Evolutionary conservation across 352 stramenopile species (phyloP).

Genomic region (Pythium rhizo-oryzae): DNA sequence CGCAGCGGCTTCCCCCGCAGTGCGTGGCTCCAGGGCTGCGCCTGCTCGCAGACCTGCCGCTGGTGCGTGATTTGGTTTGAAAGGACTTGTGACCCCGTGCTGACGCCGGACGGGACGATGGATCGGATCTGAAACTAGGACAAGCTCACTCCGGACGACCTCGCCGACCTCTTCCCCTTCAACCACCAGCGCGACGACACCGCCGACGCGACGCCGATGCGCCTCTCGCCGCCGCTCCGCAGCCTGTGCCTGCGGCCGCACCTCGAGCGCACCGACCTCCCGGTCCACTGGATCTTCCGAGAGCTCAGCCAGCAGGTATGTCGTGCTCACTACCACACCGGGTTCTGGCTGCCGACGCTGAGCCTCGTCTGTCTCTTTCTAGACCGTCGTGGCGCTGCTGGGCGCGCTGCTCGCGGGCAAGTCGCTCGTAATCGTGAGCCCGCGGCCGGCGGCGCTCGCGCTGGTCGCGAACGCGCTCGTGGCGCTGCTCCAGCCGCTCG

Average conservation of each 20-base stretch:
- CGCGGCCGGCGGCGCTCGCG: conserved; percentile 42
- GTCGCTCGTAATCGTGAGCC: conserved; percentile 61
- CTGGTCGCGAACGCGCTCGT: conserved; percentile 42
- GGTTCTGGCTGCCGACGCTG: background rate
- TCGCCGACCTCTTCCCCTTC: too few species aligned
- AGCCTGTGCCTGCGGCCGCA: conserved; percentile 40
- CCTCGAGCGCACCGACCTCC: conserved; percentile 23
- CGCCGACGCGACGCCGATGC: background rate
- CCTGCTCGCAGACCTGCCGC: background rate
- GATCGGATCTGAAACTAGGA: background rate
- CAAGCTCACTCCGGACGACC: too few species aligned
- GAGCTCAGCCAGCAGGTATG: conserved; percentile 61
- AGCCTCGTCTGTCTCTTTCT: background rate
- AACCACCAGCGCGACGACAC: background rate
- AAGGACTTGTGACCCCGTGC: too few species aligned
- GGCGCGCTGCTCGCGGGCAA: conserved; percentile 50
- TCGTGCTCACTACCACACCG: background rate
- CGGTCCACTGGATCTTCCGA: conserved; percentile 47
- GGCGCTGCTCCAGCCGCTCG: conserved; percentile 52
- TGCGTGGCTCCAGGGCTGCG: background rate
- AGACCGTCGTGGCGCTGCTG: conserved; percentile 58
- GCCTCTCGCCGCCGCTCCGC: conserved; percentile 35
- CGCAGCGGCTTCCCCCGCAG: background rate
- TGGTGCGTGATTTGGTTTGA: background rate
- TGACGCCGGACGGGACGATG: background rate